phyloP scores from a whole-genome alignment of 805 yeast genomes.

The Candida verbasci region DNA sequence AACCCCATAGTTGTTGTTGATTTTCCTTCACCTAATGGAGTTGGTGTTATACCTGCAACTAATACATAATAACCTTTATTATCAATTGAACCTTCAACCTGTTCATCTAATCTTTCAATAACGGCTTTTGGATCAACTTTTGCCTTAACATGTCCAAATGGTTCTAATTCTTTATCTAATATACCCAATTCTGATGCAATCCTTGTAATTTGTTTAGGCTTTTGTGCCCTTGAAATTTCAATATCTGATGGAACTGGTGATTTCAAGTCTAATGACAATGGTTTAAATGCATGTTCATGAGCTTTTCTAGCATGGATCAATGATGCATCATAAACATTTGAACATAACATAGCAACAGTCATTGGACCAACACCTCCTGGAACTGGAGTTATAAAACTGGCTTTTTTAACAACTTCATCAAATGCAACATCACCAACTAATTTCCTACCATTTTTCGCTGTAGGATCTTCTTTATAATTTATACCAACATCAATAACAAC shows the following conservation, averaged over 20 bases:
- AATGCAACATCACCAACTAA: slow-evolving; percentile 96
- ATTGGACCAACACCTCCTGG: slow-evolving; percentile 99
- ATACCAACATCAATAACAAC: slow-evolving; percentile 94
- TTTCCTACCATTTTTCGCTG: slow-evolving; percentile 72
- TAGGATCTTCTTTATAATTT: slow-evolving; percentile 74
- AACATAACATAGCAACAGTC: slow-evolving; percentile 95
- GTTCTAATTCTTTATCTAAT: slow-evolving; percentile 72
- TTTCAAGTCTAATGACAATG: slow-evolving; percentile 47
- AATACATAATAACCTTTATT: slow-evolving; percentile 82
- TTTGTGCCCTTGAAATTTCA: slow-evolving; percentile 83
- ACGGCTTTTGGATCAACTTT: slow-evolving; percentile 68
- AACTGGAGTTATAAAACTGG: slow-evolving; percentile 83
- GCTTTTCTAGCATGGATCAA: slow-evolving; percentile 48
- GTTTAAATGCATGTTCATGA: slow-evolving; percentile 46
- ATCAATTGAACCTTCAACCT: slow-evolving; percentile 55
- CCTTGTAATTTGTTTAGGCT: slow-evolving; percentile 73
- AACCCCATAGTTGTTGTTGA: slow-evolving; percentile 94
- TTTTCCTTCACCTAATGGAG: slow-evolving; percentile 98
- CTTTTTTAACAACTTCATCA: slow-evolving; percentile 56
- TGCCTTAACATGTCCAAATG: slow-evolving; percentile 85
- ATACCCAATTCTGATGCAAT: slow-evolving; percentile 85
- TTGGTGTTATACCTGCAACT: slow-evolving; percentile 97
- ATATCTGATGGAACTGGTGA: slow-evolving; percentile 87
- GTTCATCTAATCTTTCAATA: slow-evolving; percentile 56
- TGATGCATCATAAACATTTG: slow-evolving; percentile 81